Conservation (phyloP, 2,329 filamentous ascomycete species). For the Chaetomiaceae sp. region DNA sequence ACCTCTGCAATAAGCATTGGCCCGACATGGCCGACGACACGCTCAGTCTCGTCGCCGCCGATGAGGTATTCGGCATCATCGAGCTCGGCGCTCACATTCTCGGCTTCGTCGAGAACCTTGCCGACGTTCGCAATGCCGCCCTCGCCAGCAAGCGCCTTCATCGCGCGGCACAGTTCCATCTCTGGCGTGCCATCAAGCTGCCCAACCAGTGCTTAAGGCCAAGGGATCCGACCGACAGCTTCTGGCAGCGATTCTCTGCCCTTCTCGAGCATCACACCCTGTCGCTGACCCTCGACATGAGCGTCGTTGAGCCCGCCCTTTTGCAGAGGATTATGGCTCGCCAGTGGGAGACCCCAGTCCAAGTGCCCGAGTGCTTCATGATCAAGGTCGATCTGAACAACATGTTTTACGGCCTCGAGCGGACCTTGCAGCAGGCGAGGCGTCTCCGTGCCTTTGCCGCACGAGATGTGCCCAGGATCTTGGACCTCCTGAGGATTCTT, state of each 20-base stretch:
- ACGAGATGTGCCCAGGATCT: neutral
- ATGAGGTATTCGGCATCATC: neutral
- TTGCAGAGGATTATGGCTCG: neutral
- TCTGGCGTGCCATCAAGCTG: neutral
- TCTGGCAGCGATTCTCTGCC: neutral
- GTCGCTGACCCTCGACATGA: neutral
- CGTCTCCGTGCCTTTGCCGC: neutral
- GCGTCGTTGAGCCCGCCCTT: neutral
- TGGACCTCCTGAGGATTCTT: neutral
- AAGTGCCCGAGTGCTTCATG: neutral
- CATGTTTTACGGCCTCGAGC: neutral
- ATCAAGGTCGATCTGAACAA: slow-evolving; percentile 59
- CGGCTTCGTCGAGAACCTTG: neutral
- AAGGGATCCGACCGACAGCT: neutral
- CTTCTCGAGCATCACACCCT: neutral
- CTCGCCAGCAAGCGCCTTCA: neutral
- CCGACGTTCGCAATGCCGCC: neutral
- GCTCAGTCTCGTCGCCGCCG: neutral
- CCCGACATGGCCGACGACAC: neutral
- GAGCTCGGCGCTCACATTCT: neutral
- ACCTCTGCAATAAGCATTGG: too few species aligned
- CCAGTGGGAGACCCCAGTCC: neutral
- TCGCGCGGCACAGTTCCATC: neutral
- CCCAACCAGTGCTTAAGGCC: neutral
- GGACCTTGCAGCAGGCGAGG: neutral